Evolutionary conservation across 1,139 yeast species (phyloP), one percentile per base, ranked within the genome.

Genomic region (Suhomyces panamericanus): DNA sequence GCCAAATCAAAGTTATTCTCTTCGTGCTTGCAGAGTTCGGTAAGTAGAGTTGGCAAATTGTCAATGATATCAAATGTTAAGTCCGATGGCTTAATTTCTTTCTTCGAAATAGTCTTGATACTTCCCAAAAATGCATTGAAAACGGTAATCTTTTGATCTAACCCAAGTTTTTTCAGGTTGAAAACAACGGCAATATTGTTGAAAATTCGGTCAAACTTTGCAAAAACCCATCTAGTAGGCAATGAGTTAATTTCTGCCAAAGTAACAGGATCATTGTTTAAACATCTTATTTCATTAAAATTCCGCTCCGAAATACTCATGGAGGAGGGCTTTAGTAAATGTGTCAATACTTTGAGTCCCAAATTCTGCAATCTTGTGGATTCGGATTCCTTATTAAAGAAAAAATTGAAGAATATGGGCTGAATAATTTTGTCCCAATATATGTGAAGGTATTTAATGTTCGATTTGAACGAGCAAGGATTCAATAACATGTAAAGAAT

Each of bases 341-440:
- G 58, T 6, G 49, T 49, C 32, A 70, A 48, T 1, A 68, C 44
- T 13, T 54, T 52, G 8, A 58, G 47, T 0, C 70, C 75, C 49
- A 64, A 54, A 22, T 56, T 60, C 46, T 66, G 60, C 64, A 60
- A 53, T 38, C 53, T 44, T 27, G 47, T 58, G n/a, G 64, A 57
- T 5, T 28, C 36, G 6, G 26, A 32, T 22, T 54, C 60, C 39
- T 61, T 61, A 35, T 58, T 62, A 55, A 73, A 70, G 41, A 70
- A 71, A 48, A 73, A 67, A 35, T 55, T 60, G 13, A 56, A 35
- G 30, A 73, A 50, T 0, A 67, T 57, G 1, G 72, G 71, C 38
- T 62, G 68, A 16, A 73, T 50, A 2, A 73, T 54, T 39, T 59
- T 64, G 44, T 71, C 77, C 78, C 78, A 73, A 36, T 67, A 64